Evolutionary conservation across 768 basidiomycete species (phyloP), one percentile per base, ranked within the genome.

Genomic region (Kwoniella heveanensis): DNA sequence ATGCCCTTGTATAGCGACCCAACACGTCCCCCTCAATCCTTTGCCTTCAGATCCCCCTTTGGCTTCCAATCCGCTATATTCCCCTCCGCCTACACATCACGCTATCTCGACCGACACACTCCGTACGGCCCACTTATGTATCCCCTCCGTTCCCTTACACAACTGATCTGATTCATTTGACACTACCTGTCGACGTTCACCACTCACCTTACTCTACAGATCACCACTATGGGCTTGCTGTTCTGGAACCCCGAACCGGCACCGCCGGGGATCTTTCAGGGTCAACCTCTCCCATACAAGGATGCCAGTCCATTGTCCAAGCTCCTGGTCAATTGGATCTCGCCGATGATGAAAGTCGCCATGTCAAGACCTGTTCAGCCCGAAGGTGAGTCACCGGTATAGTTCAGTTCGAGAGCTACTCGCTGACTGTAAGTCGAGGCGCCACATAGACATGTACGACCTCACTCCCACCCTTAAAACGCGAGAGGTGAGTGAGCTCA

Each of bases 391-490:
- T n/a, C n/a, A n/a, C n/a, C n/a, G n/a, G n/a, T n/a, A n/a, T n/a
- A n/a, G n/a, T n/a, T n/a, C n/a, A n/a, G n/a, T n/a, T n/a, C n/a
- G n/a, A n/a, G n/a, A n/a, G n/a, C n/a, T n/a, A n/a, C n/a, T n/a
- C n/a, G n/a, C n/a, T n/a, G n/a, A n/a, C n/a, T n/a, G n/a, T n/a
- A n/a, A n/a, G n/a, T n/a, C n/a, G 10, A 39, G 47, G 17, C 24
- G 25, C n/a, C 29, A 10, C 15, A 19, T 54, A 70, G 68, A 70
- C 37, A 44, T 70, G 8, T 66, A 64, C 39, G 50, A 29, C 24
- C 49, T 70, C 12, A 56, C 61, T 30, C 50, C 46, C 4, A 49
- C 50, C 25, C 54, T 65, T 12, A 55, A 63, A 27, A 55, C 61
- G 46, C 52, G 54, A 48, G 55, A 22, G 54, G 72, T 72, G 36